A percentile compares a stretch with the other conserved stretches of the same genome.
Evolutionary conservation across 1,284 basidiomycete species (phyloP).

Genomic region (Meripilus lineatus): DNA sequence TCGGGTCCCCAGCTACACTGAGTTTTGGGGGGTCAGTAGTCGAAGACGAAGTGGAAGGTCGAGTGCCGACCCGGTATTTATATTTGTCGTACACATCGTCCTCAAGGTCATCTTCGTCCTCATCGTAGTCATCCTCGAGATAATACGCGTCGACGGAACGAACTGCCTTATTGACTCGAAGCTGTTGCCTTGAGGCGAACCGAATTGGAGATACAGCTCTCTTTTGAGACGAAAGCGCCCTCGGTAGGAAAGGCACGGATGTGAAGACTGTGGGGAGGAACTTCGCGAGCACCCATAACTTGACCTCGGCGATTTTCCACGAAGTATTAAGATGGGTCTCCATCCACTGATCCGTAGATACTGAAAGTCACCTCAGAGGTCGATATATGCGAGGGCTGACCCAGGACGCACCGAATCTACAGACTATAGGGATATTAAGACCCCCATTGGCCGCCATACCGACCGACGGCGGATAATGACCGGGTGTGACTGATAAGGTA

Average conservation of each 20-base stretch:
- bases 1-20: background rate
- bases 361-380: conserved; percentile 28
- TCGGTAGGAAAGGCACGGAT: conserved; percentile 15
- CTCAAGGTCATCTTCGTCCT: conserved; percentile 16
- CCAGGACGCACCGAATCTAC: conserved; percentile 46
- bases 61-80: background rate
- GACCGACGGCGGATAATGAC: too few relatives aligned
- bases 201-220: conserved; percentile 55
- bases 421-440: conserved; percentile 34
- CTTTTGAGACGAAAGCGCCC: conserved; percentile 33
- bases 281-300: conserved; percentile 55
- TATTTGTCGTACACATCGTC: background rate
- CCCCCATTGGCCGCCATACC: background rate
- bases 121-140: conserved; percentile 22
- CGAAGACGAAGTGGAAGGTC: conserved; percentile 3
- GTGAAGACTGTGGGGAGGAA: conserved; percentile 36
- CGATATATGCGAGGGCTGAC: background rate
- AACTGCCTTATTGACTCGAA: conserved; percentile 6
- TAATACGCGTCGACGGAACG: conserved; percentile 12
- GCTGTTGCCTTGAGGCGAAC: conserved; percentile 37
- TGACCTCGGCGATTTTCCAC: conserved; percentile 57
- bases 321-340: conserved; percentile 54
- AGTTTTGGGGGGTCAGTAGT: conserved; percentile 1
- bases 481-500: too few relatives aligned
- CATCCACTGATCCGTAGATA: conserved; percentile 70